Percentiles rank a stretch among this genome's conserved stretches.
These are phyloP conservation scores for Endothia cerciana DNA, from an alignment of 2,329 filamentous ascomycete genomes.

Conservation along the genomic window DNA sequence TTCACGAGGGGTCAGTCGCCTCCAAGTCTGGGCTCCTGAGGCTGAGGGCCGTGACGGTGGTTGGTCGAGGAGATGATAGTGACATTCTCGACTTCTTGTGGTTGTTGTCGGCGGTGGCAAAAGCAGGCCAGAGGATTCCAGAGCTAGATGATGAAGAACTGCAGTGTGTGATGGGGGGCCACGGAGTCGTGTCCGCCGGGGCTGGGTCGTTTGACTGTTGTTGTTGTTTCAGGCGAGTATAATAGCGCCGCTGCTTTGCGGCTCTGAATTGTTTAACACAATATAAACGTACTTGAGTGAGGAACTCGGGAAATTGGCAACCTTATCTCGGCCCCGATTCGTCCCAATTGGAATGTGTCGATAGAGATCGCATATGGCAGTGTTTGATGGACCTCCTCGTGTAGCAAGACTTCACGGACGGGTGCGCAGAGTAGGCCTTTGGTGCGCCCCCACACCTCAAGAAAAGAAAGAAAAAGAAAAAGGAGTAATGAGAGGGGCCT, in stretches of 20 bases:
- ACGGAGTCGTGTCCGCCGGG: background rate
- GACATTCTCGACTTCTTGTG: background rate
- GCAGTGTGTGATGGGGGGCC: background rate
- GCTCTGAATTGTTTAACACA: background rate
- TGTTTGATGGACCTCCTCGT: too few species aligned
- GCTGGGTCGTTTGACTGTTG: background rate
- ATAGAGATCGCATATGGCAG: too few species aligned
- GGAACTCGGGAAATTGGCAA: too few species aligned
- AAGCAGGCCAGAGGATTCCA: background rate
- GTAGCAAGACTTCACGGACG: too few species aligned
- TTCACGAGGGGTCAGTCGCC: background rate
- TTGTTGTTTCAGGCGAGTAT: background rate
- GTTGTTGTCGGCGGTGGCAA: background rate
- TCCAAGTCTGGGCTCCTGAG: background rate
- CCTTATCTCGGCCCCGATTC: too few species aligned
- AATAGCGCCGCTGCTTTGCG: background rate
- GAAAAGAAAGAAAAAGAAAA: too few species aligned
- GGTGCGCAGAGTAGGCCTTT: too few species aligned
- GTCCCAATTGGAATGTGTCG: too few species aligned
- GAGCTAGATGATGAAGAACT: background rate
- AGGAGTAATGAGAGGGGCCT: background rate
- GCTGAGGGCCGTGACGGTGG: background rate
- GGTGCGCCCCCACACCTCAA: too few species aligned
- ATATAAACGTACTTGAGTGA: too few species aligned
- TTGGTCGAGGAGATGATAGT: background rate